Evolutionary conservation across 2,329 filamentous ascomycete genomes (phyloP), one percentile per base, ranked within the genome.

Genomic region (Xylaria multiplex): DNA sequence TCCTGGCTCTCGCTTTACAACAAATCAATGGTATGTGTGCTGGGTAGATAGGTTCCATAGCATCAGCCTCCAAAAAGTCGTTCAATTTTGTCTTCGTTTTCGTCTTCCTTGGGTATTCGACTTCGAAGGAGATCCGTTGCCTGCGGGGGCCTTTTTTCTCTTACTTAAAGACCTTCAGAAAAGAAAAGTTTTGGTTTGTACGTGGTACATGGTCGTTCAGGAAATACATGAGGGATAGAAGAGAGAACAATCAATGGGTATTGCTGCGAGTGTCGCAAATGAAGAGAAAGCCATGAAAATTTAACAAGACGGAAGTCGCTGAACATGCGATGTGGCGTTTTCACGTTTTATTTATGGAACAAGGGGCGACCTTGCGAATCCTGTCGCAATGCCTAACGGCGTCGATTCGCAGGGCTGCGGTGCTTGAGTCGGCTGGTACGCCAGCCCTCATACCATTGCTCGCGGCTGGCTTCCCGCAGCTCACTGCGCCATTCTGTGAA

Each of bases 361-460:
- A 66, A 45, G 54, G 59, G 68, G 48, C 62, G 62, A 62, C 64
- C 56, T 57, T 65, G 59, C 62, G 65, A 64, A 65, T 70, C 63
- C 60, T 68, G 65, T 68, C 68, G 68, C 68, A 70, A 67, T 68
- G 64, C 67, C 63, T 71, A 82, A 74, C 80, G 78, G 68, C 77
- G 78, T 66, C 78, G 75, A 68, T 64, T 70, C 66, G 71, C 75
- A 77, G 60, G 73, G 64, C 85, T 81, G 62, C 83, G 81, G 69
- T 83, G 81, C 79, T 89, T 89, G 70, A 90, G 84, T 62, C 87
- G 83, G 79, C 83, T 90, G 8, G 88, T 97, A 80, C 96, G 89
- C 96, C 95, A 98, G 73, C 92, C 90, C 79, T 98, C 95, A 74
- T 98, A 98, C 93, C 93, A 97, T 73, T 93, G 87, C 76, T 97